Percentiles rank a stretch among this genome's conserved stretches.
Conservation (phyloP, 768 basidiomycete species). For the Mycena polygramma region DNA sequence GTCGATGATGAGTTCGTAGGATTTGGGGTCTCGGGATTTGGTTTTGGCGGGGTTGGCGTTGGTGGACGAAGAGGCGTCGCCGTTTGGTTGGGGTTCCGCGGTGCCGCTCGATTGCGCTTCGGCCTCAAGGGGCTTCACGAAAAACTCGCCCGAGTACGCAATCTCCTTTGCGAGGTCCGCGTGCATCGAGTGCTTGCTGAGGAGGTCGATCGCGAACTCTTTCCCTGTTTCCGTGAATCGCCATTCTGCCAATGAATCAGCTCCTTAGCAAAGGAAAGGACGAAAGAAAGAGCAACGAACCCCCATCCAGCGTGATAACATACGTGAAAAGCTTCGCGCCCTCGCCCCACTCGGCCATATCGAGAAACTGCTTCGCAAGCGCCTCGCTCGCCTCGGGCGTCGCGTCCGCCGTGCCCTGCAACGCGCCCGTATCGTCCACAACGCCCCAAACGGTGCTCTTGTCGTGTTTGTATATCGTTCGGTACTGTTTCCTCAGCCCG, state of each 20-base stretch:
- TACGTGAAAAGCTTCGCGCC: constrained; percentile 60
- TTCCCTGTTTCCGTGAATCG: constrained; percentile 62
- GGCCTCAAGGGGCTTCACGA: constrained; percentile 43
- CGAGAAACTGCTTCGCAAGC: constrained; percentile 53
- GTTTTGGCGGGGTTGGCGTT: not conserved
- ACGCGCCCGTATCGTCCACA: constrained; percentile 36
- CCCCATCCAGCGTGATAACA: constrained; percentile 57
- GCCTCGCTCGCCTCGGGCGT: constrained; percentile 37
- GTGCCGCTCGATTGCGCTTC: not conserved
- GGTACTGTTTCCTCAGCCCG: constrained; percentile 56
- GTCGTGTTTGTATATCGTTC: constrained; percentile 54
- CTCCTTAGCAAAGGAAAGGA: not conserved
- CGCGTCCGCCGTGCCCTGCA: not conserved
- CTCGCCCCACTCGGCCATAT: constrained; percentile 56
- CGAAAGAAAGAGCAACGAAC: not conserved
- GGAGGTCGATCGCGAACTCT: constrained; percentile 56
- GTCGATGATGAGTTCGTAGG: constrained; percentile 61
- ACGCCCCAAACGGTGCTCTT: constrained; percentile 52
- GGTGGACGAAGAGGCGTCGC: not conserved
- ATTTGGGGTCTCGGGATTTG: constrained; percentile 43
- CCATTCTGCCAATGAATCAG: constrained; percentile 40
- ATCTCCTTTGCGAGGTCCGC: constrained; percentile 58
- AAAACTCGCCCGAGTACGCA: constrained; percentile 59
- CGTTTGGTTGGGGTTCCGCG: not conserved
- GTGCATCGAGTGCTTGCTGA: constrained; percentile 64